Percentiles rank a stretch among this genome's conserved stretches.
Conservation (phyloP, 2,329 filamentous ascomycete genomes). For the Zalaria sp. region DNA sequence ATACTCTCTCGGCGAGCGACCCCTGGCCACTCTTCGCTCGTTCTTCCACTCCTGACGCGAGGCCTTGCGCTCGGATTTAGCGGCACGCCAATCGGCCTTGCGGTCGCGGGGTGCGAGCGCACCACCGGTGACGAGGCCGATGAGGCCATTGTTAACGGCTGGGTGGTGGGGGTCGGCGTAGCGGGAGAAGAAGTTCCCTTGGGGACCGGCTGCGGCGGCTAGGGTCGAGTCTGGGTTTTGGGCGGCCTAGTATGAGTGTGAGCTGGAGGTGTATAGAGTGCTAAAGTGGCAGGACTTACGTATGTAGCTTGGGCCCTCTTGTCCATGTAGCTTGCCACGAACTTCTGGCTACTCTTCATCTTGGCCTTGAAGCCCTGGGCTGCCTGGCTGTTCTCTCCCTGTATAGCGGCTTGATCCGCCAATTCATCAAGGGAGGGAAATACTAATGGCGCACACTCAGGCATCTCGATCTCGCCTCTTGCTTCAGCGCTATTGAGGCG, state of each 20-base stretch:
- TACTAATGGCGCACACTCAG: constrained; percentile 28
- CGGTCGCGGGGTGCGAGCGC: no score
- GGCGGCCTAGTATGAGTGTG: no score
- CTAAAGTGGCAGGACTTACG: constrained; percentile 10
- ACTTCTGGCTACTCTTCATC: constrained; percentile 14
- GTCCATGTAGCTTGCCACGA: constrained; percentile 37
- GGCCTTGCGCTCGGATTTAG: no score
- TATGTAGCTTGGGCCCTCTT: constrained; percentile 33
- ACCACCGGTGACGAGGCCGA: no score
- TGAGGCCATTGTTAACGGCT: constrained; percentile 25
- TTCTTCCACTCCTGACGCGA: no score
- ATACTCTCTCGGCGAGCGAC: no score
- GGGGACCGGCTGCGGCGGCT: no score
- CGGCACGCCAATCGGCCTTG: no score
- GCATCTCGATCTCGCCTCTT: constrained; percentile 24
- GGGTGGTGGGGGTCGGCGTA: constrained; percentile 39
- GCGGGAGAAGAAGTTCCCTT: constrained; percentile 21
- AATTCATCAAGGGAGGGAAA: constrained; percentile 30
- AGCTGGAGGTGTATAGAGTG: no score
- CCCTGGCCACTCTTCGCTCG: no score
- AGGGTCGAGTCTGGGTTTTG: no score
- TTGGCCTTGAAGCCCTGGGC: constrained; percentile 11
- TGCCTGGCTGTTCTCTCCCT: constrained; percentile 2
- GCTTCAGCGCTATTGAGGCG: no score
- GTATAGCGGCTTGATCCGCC: constrained; percentile 4